A percentile compares a stretch with the other conserved stretches of the same genome.
Conservation (phyloP, 495 filamentous ascomycete species). For the Aspergillus sclerotiicarbonarius region DNA sequence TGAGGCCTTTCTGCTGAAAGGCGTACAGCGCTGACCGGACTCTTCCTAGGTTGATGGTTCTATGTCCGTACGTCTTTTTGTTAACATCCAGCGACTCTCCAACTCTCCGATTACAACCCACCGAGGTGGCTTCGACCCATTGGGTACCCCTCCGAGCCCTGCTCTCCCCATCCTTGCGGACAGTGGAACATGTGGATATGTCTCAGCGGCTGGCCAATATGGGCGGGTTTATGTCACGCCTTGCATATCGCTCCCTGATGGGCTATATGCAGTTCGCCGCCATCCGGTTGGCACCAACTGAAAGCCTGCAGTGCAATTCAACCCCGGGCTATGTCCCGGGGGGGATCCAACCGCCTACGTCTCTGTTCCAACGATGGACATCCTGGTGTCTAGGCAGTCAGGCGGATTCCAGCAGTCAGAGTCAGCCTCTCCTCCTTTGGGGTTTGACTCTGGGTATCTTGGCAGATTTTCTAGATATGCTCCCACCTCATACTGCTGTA, state of each 20-base stretch:
- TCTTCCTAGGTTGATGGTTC: constrained; percentile 63
- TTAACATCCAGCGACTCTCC: constrained; percentile 57
- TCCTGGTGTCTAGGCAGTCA: constrained; percentile 35
- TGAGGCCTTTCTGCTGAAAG: neutral
- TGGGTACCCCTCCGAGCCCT: constrained; percentile 72
- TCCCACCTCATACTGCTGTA: constrained; percentile 62
- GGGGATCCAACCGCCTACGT: constrained; percentile 6
- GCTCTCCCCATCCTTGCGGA: constrained; percentile 59
- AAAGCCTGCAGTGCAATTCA: constrained; percentile 56
- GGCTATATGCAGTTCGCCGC: constrained; percentile 74
- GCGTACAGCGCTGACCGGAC: constrained; percentile 14
- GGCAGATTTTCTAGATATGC: constrained; percentile 68
- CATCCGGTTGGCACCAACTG: constrained; percentile 60
- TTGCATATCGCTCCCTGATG: constrained; percentile 53
- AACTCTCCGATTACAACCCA: constrained; percentile 62
- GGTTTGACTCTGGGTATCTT: constrained; percentile 71
- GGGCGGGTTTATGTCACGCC: constrained; percentile 47
- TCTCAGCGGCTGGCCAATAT: constrained; percentile 59
- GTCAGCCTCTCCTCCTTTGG: constrained; percentile 66
- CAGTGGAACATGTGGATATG: constrained; percentile 63
- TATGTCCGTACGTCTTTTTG: constrained; percentile 74
- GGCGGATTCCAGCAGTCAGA: constrained; percentile 27
- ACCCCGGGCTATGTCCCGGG: constrained; percentile 45
- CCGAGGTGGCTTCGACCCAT: constrained; percentile 72
- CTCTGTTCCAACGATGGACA: constrained; percentile 28